Conservation (phyloP, 768 basidiomycete species). For the Grammothele lineata region DNA sequence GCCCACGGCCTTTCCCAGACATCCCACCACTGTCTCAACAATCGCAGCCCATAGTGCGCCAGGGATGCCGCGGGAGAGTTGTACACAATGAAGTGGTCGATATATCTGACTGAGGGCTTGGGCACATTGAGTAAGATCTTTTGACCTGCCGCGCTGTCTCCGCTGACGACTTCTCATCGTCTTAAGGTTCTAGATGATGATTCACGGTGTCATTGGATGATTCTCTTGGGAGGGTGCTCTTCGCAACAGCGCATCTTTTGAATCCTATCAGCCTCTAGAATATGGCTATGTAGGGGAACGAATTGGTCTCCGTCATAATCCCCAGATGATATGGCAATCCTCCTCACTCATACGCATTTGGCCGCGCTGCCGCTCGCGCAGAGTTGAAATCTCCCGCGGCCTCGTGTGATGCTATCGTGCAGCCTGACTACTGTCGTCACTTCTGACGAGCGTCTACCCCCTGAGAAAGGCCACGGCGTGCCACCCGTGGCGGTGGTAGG, state of each 20-base stretch:
- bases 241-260: no score
- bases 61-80: background rate
- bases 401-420: conserved; percentile 14
- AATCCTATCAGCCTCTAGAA: no score
- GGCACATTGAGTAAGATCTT: background rate
- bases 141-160: background rate
- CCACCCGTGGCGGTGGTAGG: conserved; percentile 1
- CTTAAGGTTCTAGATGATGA: background rate
- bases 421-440: conserved; percentile 12
- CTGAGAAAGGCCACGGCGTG: conserved; percentile 7
- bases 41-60: background rate
- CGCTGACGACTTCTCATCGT: background rate
- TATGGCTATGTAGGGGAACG: no score
- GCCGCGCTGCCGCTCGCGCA: no score
- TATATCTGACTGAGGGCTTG: conserved; percentile 12
- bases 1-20: conserved; percentile 7
- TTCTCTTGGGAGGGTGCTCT: no score
- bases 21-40: conserved; percentile 10
- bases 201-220: no score
- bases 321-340: no score
- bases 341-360: no score
- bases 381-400: no score
- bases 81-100: conserved; percentile 8
- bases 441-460: conserved; percentile 7
- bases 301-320: no score